Evolutionary conservation across 768 basidiomycete genomes (phyloP).

Genomic region (Candolleomyces efflorescens): DNA sequence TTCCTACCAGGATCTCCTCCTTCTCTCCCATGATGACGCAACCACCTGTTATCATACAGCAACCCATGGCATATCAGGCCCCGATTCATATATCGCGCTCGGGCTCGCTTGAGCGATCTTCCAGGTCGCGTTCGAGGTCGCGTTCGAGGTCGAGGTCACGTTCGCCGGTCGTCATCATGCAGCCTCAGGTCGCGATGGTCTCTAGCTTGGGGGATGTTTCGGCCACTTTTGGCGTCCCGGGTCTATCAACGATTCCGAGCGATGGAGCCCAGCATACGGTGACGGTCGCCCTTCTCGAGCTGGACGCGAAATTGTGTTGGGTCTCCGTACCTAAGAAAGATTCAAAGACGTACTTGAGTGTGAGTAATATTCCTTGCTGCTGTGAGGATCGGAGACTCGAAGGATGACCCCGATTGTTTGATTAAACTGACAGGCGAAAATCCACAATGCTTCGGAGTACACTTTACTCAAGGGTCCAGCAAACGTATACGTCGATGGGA

Average conservation of each 20-base stretch:
- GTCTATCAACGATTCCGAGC: not conserved
- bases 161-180: not conserved
- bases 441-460: slow-evolving; percentile 36
- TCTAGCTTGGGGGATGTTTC: not conserved
- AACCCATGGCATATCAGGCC: no score
- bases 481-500: slow-evolving; percentile 32
- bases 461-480: slow-evolving; percentile 30
- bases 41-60: no score
- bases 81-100: no score
- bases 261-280: not conserved
- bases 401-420: no score
- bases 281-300: not conserved
- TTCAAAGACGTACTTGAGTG: no score
- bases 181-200: not conserved
- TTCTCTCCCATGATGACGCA: no score
- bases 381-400: no score
- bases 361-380: no score
- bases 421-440: slow-evolving; percentile 26
- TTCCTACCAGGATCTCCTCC: not conserved
- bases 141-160: no score
- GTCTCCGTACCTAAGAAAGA: no score
- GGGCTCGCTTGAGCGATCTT: no score
- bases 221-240: slow-evolving; percentile 1
- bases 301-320: not conserved
- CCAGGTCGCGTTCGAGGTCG: no score